Base-by-base conservation (phyloP, 2,329 filamentous ascomycete species). In the Dactylellina cionopaga region DNA sequence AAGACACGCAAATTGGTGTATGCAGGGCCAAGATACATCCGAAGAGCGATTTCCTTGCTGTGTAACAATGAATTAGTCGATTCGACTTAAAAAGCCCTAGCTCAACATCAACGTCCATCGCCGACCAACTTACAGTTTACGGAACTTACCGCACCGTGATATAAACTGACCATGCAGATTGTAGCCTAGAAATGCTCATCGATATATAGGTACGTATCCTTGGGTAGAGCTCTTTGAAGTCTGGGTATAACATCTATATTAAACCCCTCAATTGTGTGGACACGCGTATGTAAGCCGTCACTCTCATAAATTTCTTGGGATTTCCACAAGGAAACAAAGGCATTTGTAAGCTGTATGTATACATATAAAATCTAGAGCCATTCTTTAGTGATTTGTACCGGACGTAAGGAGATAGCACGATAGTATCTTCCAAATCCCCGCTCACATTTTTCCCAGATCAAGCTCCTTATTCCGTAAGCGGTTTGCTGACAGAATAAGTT, bases 11-110 rank as follows among this genome's bases (percentile, higher is more conserved):
- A 51, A 10, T 15, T 13, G 25, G 5, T 19, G 11, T 27, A 17
- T 43, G 27, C 31, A 43, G 7, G 13, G 33, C 19, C n/a, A 24
- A 33, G 59, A 41, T 39, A 44, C 39, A 54, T 65, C 68, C 68
- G 68, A 72, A 72, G 44, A 55, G 68, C 68, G 68, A 72, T 72
- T 51, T 58, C 19, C 13, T 17, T 44, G 19, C 22, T 56, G 33
- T 44, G 35, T 49, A 65, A 27, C 27, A n/a, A n/a, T n/a, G n/a
- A n/a, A n/a, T n/a, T n/a, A n/a, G n/a, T n/a, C n/a, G n/a, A n/a
- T n/a, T n/a, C n/a, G n/a, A n/a, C n/a, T n/a, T n/a, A n/a, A n/a
- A n/a, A n/a, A n/a, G n/a, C n/a, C n/a, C n/a, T n/a, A n/a, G n/a
- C n/a, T n/a, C n/a, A n/a, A n/a, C n/a, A n/a, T n/a, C n/a, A n/a